Evolutionary conservation across 305 asterid genomes (phyloP), one percentile per base, ranked within the genome.

Genomic region (Euphrasia arctica): DNA sequence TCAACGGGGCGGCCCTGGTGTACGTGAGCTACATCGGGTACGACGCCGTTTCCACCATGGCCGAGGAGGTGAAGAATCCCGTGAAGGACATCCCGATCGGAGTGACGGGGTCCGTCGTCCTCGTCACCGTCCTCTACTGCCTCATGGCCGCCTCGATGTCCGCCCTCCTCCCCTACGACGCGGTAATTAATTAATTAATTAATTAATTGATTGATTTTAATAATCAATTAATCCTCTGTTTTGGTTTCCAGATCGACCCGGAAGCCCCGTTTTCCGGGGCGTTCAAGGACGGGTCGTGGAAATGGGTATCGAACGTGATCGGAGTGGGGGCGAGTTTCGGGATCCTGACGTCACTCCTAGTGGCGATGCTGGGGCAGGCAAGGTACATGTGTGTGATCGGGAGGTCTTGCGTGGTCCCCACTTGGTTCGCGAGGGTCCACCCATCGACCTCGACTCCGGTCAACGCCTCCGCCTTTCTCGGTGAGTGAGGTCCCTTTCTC

Each of bases 31-130:
- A 87, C 76, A 92, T 92, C 6, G 98, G 98, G 0, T 92, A 92
- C 68, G 98, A 92, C 67, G 98, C 97, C 66, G 98, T 92, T 48
- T 87, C 98, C 0, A 89, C 98, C n/a, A 85, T 92, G 98, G 98
- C 96, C 0, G 98, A 92, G 59, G 98, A 92, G 61, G 97, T 92
- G 1, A 78, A 42, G 56, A 73, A 84, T 43, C 98, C 98, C 3
- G 95, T 80, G 1, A 92, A 81, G 74, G 84, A 92, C 62, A 92
- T 92, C 54, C 98, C 98, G 0, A 66, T 83, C 7, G 98, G 98
- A 0, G 85, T 92, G 29, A 85, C 96, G 13, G 98, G 97, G 9
- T 92, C 98, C 52, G 98, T 92, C 34, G 74, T 89, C 50, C 77
- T 89, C 58, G 98, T 92, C 68, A 82, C 98, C 25, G 59, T 80